Evolutionary conservation across 768 basidiomycete genomes (phyloP).

Genomic region (Tylopilus intermedius): DNA sequence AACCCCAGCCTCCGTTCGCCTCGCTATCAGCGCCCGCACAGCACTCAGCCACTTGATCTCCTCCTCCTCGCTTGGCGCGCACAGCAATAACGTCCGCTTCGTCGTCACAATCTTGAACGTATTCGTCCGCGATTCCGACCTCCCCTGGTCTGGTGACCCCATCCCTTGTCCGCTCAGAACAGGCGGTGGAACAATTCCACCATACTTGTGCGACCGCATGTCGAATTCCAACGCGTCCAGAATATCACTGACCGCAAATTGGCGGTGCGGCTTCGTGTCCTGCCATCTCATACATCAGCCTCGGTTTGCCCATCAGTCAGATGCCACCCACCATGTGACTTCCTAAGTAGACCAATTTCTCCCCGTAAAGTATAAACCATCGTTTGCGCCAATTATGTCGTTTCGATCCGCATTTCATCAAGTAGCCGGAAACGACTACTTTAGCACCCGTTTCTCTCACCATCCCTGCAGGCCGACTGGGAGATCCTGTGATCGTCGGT

Average conservation of each 20-base stretch:
- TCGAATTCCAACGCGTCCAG: slow-evolving; percentile 91
- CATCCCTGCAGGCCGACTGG: slow-evolving; percentile 34
- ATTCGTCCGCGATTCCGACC: slow-evolving; percentile 44
- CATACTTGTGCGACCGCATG: slow-evolving; percentile 49
- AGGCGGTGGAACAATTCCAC: slow-evolving; percentile 32
- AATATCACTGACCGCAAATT: slow-evolving; percentile 79
- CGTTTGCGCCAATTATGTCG: slow-evolving; percentile 94
- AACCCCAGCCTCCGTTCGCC: slow-evolving; percentile 50
- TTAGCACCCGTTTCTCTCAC: slow-evolving; percentile 59
- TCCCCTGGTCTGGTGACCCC: slow-evolving; percentile 35
- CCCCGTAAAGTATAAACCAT: slow-evolving; percentile 92
- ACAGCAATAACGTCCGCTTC: slow-evolving; percentile 81
- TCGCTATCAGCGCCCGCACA: slow-evolving; percentile 82
- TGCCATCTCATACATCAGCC: slow-evolving; percentile 31
- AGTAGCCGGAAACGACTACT: slow-evolving; percentile 80
- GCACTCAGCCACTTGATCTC: slow-evolving; percentile 98
- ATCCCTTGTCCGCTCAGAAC: slow-evolving; percentile 30
- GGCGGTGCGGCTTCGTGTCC: slow-evolving; percentile 87
- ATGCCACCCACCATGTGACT: slow-evolving; percentile 84
- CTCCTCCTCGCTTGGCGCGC: slow-evolving; percentile 94
- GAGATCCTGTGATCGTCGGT: slow-evolving; percentile 38
- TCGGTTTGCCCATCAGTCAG: slow-evolving; percentile 8
- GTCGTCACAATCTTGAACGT: slow-evolving; percentile 97
- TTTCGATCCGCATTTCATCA: slow-evolving; percentile 95
- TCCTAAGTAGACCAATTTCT: slow-evolving; percentile 80